phyloP scores from a whole-genome alignment of 1,284 basidiomycete genomes.

The Austroboletus rostrupii region DNA sequence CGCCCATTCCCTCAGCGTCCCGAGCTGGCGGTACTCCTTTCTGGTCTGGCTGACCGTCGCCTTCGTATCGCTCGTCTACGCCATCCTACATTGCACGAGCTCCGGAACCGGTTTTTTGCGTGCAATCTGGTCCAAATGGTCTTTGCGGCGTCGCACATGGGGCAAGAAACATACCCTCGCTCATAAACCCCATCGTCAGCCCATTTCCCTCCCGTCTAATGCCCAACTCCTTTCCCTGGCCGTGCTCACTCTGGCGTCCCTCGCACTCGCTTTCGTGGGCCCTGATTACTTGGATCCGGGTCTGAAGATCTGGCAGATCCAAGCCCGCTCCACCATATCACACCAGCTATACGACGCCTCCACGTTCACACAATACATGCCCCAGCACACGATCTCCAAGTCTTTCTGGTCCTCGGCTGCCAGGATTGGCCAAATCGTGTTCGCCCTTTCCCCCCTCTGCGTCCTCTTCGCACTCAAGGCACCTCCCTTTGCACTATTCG shows the following conservation, averaged over 20 bases:
- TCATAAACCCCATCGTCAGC: conserved; percentile 39
- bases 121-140: conserved; percentile 53
- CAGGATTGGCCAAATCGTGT: conserved; percentile 74
- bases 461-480: conserved; percentile 79
- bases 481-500: conserved; percentile 77
- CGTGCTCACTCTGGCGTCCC: conserved; percentile 40
- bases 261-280: conserved; percentile 56
- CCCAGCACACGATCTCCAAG: conserved; percentile 64
- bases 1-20: conserved; percentile 48
- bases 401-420: conserved; percentile 77
- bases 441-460: conserved; percentile 74
- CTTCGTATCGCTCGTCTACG: conserved; percentile 38
- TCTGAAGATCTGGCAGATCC: conserved; percentile 42
- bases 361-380: conserved; percentile 35
- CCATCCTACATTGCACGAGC: conserved; percentile 40
- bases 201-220: conserved; percentile 57
- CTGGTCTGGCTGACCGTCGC: conserved; percentile 50
- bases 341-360: conserved; percentile 24
- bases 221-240: conserved; percentile 50
- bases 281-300: conserved; percentile 72
- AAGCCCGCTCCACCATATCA: conserved; percentile 4
- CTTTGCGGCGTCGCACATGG: conserved; percentile 49
- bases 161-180: conserved; percentile 26
- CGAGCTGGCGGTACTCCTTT: conserved; percentile 54
- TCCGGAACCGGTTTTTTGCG: conserved; percentile 41